Conservation (phyloP, 2,329 filamentous ascomycete genomes). For the Harringtonia aguacate region DNA sequence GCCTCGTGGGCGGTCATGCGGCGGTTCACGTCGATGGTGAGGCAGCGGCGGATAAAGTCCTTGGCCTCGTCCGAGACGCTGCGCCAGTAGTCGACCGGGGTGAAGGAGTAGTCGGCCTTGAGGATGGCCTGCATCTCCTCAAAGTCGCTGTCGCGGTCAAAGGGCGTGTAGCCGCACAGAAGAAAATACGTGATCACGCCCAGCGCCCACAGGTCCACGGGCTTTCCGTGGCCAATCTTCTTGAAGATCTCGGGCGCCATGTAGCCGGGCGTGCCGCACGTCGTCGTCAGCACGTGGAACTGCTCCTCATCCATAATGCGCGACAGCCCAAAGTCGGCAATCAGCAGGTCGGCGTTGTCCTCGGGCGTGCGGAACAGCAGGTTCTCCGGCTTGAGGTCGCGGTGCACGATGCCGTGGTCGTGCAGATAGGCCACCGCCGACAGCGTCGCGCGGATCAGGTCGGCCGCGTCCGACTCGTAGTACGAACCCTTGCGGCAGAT, state of each 20-base stretch:
- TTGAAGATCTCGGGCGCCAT: slow-evolving; percentile 99
- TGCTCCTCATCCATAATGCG: slow-evolving; percentile 99
- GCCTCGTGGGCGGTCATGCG: slow-evolving; percentile 87
- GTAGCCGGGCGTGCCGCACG: slow-evolving; percentile 94
- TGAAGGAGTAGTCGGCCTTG: slow-evolving; percentile 92
- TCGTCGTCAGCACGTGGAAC: slow-evolving; percentile 95
- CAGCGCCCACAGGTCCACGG: slow-evolving; percentile 96
- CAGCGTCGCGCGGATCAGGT: slow-evolving; percentile 86
- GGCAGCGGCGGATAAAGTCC: slow-evolving; percentile 83
- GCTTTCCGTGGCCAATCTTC: slow-evolving; percentile 95
- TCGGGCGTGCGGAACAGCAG: slow-evolving; percentile 93
- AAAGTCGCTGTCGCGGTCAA: slow-evolving; percentile 92
- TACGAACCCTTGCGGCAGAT: slow-evolving; percentile 98
- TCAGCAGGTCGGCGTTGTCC: slow-evolving; percentile 92
- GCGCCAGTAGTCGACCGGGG: slow-evolving; percentile 91
- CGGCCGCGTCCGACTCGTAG: slow-evolving; percentile 93
- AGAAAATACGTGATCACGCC: slow-evolving; percentile 98
- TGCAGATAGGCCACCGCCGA: slow-evolving; percentile 98
- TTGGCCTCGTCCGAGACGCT: slow-evolving; percentile 78
- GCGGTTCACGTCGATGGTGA: slow-evolving; percentile 78
- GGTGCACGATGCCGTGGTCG: slow-evolving; percentile 96
- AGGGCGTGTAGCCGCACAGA: slow-evolving; percentile 94
- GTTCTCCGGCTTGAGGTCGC: slow-evolving; percentile 96
- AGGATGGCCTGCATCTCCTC: slow-evolving; percentile 99
- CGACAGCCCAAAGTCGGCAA: slow-evolving; percentile 91